Evolutionary conservation across 805 yeast species (phyloP).

Genomic region (Teunomyces barrocoloradensis): DNA sequence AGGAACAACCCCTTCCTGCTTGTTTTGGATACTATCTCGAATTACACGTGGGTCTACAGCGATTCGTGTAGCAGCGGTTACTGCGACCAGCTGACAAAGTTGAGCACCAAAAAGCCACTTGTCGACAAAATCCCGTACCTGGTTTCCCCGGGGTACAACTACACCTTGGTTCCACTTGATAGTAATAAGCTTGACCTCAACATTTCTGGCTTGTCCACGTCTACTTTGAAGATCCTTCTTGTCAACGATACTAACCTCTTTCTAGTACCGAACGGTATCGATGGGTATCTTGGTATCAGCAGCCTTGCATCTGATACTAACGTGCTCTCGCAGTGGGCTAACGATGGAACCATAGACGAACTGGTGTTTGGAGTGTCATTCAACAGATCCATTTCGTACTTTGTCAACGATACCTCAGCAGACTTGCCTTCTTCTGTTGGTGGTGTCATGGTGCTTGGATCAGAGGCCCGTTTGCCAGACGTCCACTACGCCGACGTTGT

Average conservation of each 20-base stretch:
- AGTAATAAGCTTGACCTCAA: no score
- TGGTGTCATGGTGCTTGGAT: constrained; percentile 27
- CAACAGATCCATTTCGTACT: background rate
- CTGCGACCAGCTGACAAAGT: constrained; percentile 37
- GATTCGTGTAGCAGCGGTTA: no score
- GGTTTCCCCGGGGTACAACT: no score
- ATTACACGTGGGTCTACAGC: constrained; percentile 62
- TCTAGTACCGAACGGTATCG: constrained; percentile 35
- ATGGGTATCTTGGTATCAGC: constrained; percentile 64
- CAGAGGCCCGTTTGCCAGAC: constrained; percentile 28
- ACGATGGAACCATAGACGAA: no score
- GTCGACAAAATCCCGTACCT: constrained; percentile 7
- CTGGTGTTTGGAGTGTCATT: constrained; percentile 36
- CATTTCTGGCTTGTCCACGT: constrained; percentile 16
- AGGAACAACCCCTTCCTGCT: constrained; percentile 39
- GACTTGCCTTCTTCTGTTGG: constrained; percentile 29
- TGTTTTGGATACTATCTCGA: constrained; percentile 64
- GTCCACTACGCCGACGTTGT: constrained; percentile 40
- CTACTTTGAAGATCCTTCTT: constrained; percentile 50
- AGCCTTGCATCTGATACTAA: constrained; percentile 23
- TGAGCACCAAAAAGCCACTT: constrained; percentile 16
- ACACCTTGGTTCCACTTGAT: no score
- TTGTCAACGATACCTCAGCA: constrained; percentile 1
- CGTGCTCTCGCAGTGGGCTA: constrained; percentile 42
- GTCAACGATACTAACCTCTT: constrained; percentile 50